Base-by-base conservation (phyloP, 2,329 filamentous ascomycete species). In the Sphaerostilbella broomeana region DNA sequence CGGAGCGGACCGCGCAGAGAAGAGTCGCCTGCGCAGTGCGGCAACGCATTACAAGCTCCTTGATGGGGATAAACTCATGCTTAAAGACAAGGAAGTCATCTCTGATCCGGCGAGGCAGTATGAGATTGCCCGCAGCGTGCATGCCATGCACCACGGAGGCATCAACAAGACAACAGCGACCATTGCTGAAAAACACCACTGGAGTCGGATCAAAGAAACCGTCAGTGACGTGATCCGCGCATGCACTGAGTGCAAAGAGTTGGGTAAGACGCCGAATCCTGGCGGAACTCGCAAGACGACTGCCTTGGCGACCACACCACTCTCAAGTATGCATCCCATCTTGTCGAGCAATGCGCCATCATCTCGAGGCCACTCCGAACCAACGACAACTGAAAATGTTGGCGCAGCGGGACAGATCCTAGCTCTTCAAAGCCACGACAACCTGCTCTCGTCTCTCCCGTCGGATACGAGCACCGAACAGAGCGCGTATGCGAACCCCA, bases 101-200 rank as follows among this genome's bases (percentile, higher is more conserved):
- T 84, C 86, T 18, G 89, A 95, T 60, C 86, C 88, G 10, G 79
- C 84, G 53, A 78, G 80, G 49, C 92, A 98, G 67, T 94, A 94
- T 60, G 86, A 92, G 44, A 92, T 97, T 52, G 86, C 89, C 10
- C 73, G 84, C 31, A 70, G 74, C 42, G 74, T 89, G 25, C 92
- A 98, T 62, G 70, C 79, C 42, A 62, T 67, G 40, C 74, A 81
- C 28, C 92, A 98, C 57, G 87, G 84, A 6, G 92, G 92, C 36
- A 97, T 97, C 70, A 98, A 98, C 70, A 95, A 95, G 68, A 97
- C 90, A 0, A 97, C 90, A 1, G 89, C 90, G 15, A 84, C 81
- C 15, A 95, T 98, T 54, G 87, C 90, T 9, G 86, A 95, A 58
- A 84, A 83, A 56, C 95, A 90, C 59, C 92, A 97, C 64, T 98